Conservation (phyloP, 2,329 filamentous ascomycete genomes). For the Stachybotrys chartarum region DNA sequence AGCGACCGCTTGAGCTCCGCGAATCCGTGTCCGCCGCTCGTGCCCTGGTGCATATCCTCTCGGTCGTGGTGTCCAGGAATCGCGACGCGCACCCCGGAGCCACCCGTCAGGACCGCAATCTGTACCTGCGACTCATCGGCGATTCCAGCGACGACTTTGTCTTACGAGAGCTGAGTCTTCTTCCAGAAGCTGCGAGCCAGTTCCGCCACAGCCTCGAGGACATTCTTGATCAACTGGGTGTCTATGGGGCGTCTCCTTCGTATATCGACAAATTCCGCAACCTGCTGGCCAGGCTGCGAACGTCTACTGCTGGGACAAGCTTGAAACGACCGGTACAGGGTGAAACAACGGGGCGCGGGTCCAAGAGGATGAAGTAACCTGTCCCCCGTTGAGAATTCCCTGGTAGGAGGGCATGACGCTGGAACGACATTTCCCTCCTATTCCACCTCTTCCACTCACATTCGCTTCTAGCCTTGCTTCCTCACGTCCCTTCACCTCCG, state of each 20-base stretch:
- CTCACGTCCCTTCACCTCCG: not conserved
- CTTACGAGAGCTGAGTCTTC: conserved; percentile 32
- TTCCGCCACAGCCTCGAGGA: conserved; percentile 31
- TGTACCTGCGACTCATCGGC: conserved; percentile 42
- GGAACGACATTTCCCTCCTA: not conserved
- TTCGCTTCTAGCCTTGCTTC: too few species aligned
- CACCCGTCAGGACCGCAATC: conserved; percentile 29
- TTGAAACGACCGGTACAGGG: conserved; percentile 22
- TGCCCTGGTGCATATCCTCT: conserved; percentile 40
- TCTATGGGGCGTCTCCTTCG: conserved; percentile 23
- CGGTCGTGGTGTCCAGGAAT: conserved; percentile 33
- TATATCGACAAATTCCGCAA: conserved; percentile 28
- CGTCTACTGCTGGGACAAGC: conserved; percentile 16
- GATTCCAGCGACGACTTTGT: conserved; percentile 36
- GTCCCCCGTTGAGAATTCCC: not conserved
- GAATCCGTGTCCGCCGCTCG: conserved; percentile 39
- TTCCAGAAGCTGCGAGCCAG: conserved; percentile 36
- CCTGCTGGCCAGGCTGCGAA: conserved; percentile 21
- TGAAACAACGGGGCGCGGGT: conserved; percentile 15
- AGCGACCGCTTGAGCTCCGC: conserved; percentile 24
- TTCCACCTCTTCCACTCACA: too few species aligned
- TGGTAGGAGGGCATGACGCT: not conserved
- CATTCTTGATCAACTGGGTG: conserved; percentile 22
- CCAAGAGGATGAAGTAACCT: conserved; percentile 25
- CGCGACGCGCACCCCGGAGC: conserved; percentile 24